Evolutionary conservation across 139 green algal genomes (phyloP), one percentile per base, ranked within the genome.

Genomic region (Chlorella sp.): DNA sequence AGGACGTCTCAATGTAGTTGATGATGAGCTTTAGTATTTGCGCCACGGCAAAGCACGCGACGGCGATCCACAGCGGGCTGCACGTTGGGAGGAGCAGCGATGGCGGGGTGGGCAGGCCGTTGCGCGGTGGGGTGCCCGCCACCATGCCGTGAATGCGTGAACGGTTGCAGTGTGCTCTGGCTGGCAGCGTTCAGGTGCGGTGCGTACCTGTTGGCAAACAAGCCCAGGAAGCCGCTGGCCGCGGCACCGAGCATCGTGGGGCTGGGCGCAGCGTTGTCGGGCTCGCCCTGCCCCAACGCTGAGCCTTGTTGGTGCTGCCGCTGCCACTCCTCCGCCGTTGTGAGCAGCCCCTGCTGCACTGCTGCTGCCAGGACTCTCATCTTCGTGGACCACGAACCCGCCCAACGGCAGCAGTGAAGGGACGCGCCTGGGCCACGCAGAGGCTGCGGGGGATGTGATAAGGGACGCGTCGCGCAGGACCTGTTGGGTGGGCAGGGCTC

Each of bases 21-120:
- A 76, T 27, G 23, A 70, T 1, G 35, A 70, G 50, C 61, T 76
- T 76, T 27, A 70, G 22, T 1, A 76, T 31, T 30, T 76, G 71
- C 4, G 71, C 62, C 5, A 70, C 24, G 2, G 71, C 61, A 33
- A 76, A 76, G 30, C 62, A 62, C 1, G 71, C 22, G 31, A 76
- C 2, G 2, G 71, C 71, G 20, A 35, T 31, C 34, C 49, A 27
- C 33, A 76, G 31, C 3, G 71, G 71, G 27, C 35, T 74, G 34
- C 34, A 50, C 2, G 14, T 62, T 2, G 29, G 22, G 1, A 20
- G 24, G 29, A 20, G 24, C 5, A 31, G 33, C 29, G 14, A 66
- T 26, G 17, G 33, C 23, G 20, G 35, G 5, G 6, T 35, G 17
- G 5, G 3, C 3, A 30, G 26, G 17, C n/a, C 26, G 59, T 32